phyloP scores from a whole-genome alignment of 2,329 filamentous ascomycete species.

The Pezicula carpinea region DNA sequence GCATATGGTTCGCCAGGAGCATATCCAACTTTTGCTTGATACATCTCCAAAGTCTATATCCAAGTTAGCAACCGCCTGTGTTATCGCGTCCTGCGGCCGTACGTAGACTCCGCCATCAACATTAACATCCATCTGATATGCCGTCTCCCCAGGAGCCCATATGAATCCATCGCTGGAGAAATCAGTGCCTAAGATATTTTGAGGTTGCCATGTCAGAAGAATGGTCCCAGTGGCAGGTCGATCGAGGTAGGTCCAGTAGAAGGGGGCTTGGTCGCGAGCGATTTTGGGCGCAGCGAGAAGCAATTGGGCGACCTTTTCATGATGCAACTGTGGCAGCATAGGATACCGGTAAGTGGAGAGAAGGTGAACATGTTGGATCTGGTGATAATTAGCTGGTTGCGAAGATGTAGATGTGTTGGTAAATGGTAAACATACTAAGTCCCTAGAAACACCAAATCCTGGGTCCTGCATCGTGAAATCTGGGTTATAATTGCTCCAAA shows the following conservation, averaged over 20 bases:
- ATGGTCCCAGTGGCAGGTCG: constrained; percentile 77
- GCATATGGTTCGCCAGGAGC: constrained; percentile 70
- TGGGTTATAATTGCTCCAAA: background rate
- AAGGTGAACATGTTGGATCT: constrained; percentile 88
- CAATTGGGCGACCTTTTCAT: constrained; percentile 77
- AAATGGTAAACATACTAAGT: constrained; percentile 32
- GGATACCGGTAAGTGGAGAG: constrained; percentile 82
- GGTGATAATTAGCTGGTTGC: constrained; percentile 8
- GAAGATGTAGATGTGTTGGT: background rate
- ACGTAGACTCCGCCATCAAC: constrained; percentile 1
- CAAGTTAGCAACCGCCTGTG: constrained; percentile 11
- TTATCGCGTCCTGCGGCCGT: constrained; percentile 7
- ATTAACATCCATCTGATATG: constrained; percentile 65
- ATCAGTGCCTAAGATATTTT: constrained; percentile 60
- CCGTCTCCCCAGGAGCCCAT: constrained; percentile 78
- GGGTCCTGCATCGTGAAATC: constrained; percentile 31
- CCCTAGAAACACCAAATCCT: constrained; percentile 40
- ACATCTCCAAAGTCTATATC: constrained; percentile 77
- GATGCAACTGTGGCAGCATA: constrained; percentile 62
- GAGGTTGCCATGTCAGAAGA: constrained; percentile 84
- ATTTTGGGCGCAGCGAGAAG: constrained; percentile 80
- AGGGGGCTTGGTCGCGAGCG: constrained; percentile 76
- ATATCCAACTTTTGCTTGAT: constrained; percentile 77
- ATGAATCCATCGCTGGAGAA: constrained; percentile 91
- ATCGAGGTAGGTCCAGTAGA: constrained; percentile 91